Evolutionary conservation across 2,329 filamentous ascomycete species (phyloP), one percentile per base, ranked within the genome.

Genomic region (Neoarthrinium moseri): DNA sequence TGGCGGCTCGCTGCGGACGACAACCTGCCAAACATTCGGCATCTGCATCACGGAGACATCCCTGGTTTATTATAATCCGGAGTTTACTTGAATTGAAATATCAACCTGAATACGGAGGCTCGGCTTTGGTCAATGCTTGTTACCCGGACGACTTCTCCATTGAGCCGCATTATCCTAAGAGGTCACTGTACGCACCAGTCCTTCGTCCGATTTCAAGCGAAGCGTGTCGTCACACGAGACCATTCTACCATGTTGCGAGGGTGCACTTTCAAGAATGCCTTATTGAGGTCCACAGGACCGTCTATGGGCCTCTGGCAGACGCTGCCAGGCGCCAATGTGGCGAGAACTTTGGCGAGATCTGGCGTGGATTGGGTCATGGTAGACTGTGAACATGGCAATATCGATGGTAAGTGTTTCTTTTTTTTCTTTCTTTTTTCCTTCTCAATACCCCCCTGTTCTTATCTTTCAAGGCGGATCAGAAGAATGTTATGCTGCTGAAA

Each of bases 321-420:
- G 71, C 64, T 84, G 44, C 81, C 81, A 0, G 78, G 80, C 0
- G 70, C 74, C 35, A 83, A 84, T 50, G 66, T 84, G 11, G 80
- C 81, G 5, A 72, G 81, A 43, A 63, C 74, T 15, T 67, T 89
- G 38, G 83, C 85, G 2, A 70, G 80, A 45, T 66, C 76, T 2
- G 84, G 82, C 1, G 73, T 84, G 2, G 84, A 87, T 58, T 87
- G 84, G 74, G 78, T 89, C 8, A 70, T 86, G 61, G 78, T 80
- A 21, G 78, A 80, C 57, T 78, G 76, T 55, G 76, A 78, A 49
- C 78, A 81, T 57, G 78, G 78, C 6, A 78, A 74, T 45, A 75
- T 81, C 32, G 74, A 77, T 51, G 74, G 73, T 74, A 59, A 30
- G 48, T 15, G 32, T 23, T 11, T 35, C 10, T 34, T 20, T 20